phyloP scores from a whole-genome alignment of 2,329 filamentous ascomycete species.

The Trichoderma sp. region DNA sequence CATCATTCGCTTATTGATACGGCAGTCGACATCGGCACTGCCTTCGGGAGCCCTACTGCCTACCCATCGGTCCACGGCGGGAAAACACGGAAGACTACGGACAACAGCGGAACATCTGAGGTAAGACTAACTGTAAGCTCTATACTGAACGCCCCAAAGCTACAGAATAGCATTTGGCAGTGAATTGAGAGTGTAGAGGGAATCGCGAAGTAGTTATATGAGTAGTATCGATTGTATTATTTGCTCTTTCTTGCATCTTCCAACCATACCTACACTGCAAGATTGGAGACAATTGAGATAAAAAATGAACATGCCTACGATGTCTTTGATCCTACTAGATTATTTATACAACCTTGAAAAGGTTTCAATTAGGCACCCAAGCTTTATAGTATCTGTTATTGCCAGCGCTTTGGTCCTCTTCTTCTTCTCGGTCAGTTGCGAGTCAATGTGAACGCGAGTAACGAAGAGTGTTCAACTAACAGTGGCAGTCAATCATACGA shows the following conservation, averaged over 20 bases:
- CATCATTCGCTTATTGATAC: not conserved
- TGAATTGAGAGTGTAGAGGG: not conserved
- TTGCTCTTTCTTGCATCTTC: not conserved
- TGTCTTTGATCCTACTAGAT: not conserved
- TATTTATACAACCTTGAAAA: not conserved
- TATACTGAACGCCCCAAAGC: not conserved
- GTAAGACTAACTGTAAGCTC: not conserved
- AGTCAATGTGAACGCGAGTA: not conserved
- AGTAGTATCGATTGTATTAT: not conserved
- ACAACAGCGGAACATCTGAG: not conserved
- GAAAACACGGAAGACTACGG: not conserved
- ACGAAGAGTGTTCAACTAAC: not conserved
- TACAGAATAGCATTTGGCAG: not conserved
- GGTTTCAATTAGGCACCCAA: not conserved
- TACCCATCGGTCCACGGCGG: not conserved
- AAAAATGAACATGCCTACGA: not conserved
- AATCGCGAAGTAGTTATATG: not conserved
- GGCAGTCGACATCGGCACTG: not conserved
- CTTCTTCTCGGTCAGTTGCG: not conserved
- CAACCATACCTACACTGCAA: not conserved
- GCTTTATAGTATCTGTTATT: not conserved
- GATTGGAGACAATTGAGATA: not conserved
- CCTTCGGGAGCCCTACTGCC: not conserved
- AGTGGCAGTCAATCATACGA: not conserved
- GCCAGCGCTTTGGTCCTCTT: not conserved